These are phyloP conservation scores for Drechmeria coniospora DNA, from an alignment of 2,329 filamentous ascomycete genomes.

Conservation along the genomic window DNA sequence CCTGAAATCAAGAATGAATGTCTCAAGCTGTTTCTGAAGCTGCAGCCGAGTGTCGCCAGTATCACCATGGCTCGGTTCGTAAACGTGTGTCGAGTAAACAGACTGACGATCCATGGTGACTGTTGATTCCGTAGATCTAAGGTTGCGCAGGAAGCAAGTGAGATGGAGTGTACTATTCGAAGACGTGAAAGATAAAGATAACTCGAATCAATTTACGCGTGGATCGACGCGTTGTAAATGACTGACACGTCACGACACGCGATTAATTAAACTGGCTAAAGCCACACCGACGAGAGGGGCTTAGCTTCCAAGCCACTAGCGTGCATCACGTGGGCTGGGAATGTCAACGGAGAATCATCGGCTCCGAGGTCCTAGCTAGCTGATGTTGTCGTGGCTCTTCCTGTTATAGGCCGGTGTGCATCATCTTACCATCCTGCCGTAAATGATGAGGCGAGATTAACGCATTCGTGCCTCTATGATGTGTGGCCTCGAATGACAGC, in stretches of 20 bases:
- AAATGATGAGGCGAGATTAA: too few species aligned
- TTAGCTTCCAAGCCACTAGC: too few species aligned
- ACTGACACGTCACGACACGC: constrained; percentile 7
- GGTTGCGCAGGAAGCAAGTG: neutral
- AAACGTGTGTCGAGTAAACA: constrained; percentile 72
- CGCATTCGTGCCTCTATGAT: too few species aligned
- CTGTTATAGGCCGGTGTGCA: too few species aligned
- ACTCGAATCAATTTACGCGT: constrained; percentile 10
- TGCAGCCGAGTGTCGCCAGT: constrained; percentile 54
- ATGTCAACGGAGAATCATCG: too few species aligned
- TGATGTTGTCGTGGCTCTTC: too few species aligned
- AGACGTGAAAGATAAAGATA: too few species aligned
- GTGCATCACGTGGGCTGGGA: too few species aligned
- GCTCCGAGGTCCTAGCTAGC: too few species aligned
- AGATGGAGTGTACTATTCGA: too few species aligned
- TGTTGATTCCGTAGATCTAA: constrained; percentile 5
- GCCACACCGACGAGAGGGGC: constrained; percentile 1
- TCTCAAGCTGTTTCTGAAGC: constrained; percentile 65
- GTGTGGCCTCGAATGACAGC: too few species aligned
- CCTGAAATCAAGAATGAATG: constrained; percentile 87
- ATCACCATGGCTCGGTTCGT: constrained; percentile 49
- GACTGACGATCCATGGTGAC: constrained; percentile 69
- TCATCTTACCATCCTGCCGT: too few species aligned
- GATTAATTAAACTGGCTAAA: constrained; percentile 16
- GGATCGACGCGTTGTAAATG: constrained; percentile 6